phyloP scores from a whole-genome alignment of 176 grass and related monocot genomes.

The Oryza glumipatula region DNA sequence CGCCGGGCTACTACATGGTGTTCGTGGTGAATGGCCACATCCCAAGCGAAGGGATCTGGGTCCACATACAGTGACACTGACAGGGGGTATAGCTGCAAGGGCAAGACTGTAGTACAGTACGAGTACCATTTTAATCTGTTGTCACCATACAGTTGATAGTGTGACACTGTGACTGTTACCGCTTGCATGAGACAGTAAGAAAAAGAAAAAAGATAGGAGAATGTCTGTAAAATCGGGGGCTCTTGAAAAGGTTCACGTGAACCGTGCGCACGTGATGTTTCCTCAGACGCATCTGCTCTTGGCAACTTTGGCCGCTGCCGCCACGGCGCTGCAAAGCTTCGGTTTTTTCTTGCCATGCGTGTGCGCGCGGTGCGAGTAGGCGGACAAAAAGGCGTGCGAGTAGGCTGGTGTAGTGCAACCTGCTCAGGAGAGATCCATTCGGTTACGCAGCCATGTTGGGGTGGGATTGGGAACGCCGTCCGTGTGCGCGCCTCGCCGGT shows the following conservation, averaged over 20 bases:
- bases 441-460: not conserved
- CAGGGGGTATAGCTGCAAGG: conserved; percentile 5
- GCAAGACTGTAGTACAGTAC: not conserved
- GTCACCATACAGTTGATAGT: not conserved
- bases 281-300: conserved; percentile 33
- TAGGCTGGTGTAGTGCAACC: not conserved
- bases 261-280: conserved; percentile 41
- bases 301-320: not conserved
- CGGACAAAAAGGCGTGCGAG: not conserved
- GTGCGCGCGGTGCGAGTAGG: not conserved
- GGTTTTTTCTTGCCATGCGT: not conserved
- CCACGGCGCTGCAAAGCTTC: not conserved
- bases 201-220: not conserved
- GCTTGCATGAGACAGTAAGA: not conserved
- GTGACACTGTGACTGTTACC: not conserved
- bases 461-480: not conserved
- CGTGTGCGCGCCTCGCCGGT: not conserved
- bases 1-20: conserved; percentile 84
- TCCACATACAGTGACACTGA: conserved; percentile 54
- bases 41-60: conserved; percentile 76
- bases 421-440: not conserved
- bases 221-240: conserved; percentile 28
- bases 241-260: conserved; percentile 41
- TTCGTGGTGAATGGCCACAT: conserved; percentile 76
- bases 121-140: conserved; percentile 16